Percentiles rank a stretch among this genome's conserved stretches.
Evolutionary conservation across 2,329 filamentous ascomycete species (phyloP).

Genomic region (Aureobasidium lini): DNA sequence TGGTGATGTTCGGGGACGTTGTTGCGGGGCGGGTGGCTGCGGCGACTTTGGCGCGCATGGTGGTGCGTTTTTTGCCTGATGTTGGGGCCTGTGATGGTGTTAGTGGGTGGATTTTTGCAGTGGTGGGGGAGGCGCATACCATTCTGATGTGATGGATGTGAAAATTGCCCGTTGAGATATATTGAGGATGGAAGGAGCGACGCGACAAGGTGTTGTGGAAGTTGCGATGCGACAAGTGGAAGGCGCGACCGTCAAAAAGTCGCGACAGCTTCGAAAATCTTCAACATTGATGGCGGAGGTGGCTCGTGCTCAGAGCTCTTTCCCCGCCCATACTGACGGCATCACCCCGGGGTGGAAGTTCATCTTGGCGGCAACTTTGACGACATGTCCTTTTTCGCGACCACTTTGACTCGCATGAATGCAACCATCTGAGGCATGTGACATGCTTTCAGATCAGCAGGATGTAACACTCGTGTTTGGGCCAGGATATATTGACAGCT

Average conservation of each 20-base stretch:
- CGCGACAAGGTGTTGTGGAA: not conserved
- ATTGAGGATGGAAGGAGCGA: not conserved
- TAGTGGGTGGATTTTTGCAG: not conserved
- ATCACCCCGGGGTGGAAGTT: too few relatives aligned
- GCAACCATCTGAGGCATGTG: too few relatives aligned
- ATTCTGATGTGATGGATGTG: not conserved
- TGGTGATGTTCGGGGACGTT: slow-evolving; percentile 31
- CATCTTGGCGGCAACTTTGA: too few relatives aligned
- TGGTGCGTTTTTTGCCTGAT: slow-evolving; percentile 47
- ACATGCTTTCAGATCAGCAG: too few relatives aligned
- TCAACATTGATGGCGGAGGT: slow-evolving; percentile 2
- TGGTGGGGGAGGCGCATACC: not conserved
- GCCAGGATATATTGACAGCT: too few relatives aligned
- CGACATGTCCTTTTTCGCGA: too few relatives aligned
- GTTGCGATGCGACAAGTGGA: not conserved
- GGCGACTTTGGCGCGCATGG: slow-evolving; percentile 50
- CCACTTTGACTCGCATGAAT: too few relatives aligned
- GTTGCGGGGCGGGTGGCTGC: slow-evolving; percentile 39
- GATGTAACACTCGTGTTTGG: too few relatives aligned
- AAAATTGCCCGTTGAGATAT: not conserved
- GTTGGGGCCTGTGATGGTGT: not conserved
- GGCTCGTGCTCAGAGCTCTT: not conserved
- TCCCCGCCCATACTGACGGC: too few relatives aligned
- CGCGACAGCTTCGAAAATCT: not conserved
- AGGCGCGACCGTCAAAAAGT: not conserved